phyloP scores from a whole-genome alignment of 129 eudicot genomes.

The Pittosporum tobira region DNA sequence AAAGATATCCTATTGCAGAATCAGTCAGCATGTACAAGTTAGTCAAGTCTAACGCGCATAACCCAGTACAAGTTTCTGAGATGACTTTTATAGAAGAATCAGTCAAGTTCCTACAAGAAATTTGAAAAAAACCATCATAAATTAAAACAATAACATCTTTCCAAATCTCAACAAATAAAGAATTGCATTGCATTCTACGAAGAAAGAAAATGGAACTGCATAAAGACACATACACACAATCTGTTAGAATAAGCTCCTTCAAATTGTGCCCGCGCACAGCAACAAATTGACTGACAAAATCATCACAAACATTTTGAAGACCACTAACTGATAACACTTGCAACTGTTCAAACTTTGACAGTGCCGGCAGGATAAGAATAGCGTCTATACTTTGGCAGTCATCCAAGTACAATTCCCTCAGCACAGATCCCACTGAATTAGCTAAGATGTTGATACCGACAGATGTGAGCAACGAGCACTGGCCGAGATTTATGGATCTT shows the following conservation, averaged over 20 bases:
- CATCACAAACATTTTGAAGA: conserved; percentile 48
- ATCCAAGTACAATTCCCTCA: conserved; percentile 72
- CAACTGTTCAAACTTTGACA: conserved; percentile 43
- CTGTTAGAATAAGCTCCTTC: conserved; percentile 66
- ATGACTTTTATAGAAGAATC: conserved; percentile 61
- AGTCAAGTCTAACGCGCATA: conserved; percentile 55
- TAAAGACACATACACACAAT: conserved; percentile 58
- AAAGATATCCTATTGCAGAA: conserved; percentile 57
- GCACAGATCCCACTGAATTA: conserved; percentile 45
- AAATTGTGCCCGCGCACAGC: conserved; percentile 44
- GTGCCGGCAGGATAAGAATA: conserved; percentile 52
- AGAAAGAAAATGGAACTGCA: not conserved
- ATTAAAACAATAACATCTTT: not conserved
- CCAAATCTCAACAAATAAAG: not conserved
- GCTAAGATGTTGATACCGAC: conserved; percentile 45
- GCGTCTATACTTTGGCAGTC: conserved; percentile 62
- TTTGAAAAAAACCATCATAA: not conserved
- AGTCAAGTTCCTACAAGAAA: conserved; percentile 57
- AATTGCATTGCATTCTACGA: not conserved
- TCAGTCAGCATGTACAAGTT: conserved; percentile 57
- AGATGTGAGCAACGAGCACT: conserved; percentile 72
- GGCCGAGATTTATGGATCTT: conserved; percentile 75
- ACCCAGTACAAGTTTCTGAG: conserved; percentile 46
- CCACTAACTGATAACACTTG: conserved; percentile 75
- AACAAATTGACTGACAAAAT: conserved; percentile 44